Conservation (phyloP, 2,329 filamentous ascomycete species). For the Colletotrichum sp. region DNA sequence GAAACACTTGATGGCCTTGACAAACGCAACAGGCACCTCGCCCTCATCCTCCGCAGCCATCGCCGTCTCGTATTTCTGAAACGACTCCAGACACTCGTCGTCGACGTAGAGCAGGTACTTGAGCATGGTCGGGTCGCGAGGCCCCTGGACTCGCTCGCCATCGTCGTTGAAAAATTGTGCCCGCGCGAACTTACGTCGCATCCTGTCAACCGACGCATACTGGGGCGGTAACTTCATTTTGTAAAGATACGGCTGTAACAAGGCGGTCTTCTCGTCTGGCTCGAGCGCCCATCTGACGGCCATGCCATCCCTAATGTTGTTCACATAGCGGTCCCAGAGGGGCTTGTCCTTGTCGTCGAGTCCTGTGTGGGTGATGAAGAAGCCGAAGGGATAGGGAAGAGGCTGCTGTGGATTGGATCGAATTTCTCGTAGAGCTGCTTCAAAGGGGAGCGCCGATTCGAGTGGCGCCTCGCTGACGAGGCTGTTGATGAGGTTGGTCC, state of each 20-base stretch:
- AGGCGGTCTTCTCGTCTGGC: background rate
- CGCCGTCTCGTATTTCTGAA: background rate
- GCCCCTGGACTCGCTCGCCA: background rate
- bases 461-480: background rate
- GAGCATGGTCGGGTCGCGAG: background rate
- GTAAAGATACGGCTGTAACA: background rate
- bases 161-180: background rate
- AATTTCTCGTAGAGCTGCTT: background rate
- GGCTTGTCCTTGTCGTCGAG: background rate
- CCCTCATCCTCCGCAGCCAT: background rate
- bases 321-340: background rate
- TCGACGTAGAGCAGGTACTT: background rate
- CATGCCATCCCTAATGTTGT: background rate
- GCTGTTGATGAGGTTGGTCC: background rate
- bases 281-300: background rate
- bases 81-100: background rate
- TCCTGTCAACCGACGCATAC: background rate
- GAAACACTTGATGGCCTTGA: background rate
- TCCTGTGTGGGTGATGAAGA: background rate
- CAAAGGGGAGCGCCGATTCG: background rate
- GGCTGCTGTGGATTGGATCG: background rate
- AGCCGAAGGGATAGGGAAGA: background rate
- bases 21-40: background rate
- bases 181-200: background rate
- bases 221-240: background rate